Base-by-base conservation (phyloP, 306 rosid genomes). In the Prunus kanzakura region DNA sequence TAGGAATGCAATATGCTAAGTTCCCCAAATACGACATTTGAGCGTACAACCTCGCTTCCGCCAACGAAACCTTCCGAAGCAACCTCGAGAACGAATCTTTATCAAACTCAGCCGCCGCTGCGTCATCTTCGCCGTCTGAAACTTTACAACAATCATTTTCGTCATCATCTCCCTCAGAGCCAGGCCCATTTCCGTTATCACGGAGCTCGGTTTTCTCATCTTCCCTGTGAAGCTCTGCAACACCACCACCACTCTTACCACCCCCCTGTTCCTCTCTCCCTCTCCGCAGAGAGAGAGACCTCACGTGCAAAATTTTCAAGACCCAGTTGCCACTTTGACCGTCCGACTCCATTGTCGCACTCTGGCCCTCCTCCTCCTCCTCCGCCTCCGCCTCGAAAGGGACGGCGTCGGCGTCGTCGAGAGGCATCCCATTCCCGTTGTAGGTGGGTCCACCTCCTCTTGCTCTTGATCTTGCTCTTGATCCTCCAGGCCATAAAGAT, bases 11-110 rank as follows among this genome's bases (percentile, higher is more conserved):
- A 58, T 96, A 96, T 14, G 99, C 93, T 86, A 96, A 74, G 76
- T 32, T 84, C 25, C 97, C 99, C 86, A 96, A 78, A 79, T 95
- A 88, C 22, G 97, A 89, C 97, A 95, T 88, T 81, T 92, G 88
- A 63, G 92, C 97, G 70, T 89, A 95, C 76, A 92, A 78, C 63
- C 92, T 91, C 23, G 88, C 91, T 74, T 95, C 99, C 0, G 87
- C 86, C 45, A 90, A 81, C 3, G 97, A 88, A 46, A 95, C 99
- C 84, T 91, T 88, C 70, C 93, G 75, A 19, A 95, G 91, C 89
- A 95, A 83, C 67, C 83, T 87, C 8, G 92, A 80, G 84, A 92
- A 92, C 54, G 97, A 86, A 63, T 82, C 88, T 78, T 82, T 77
- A 71, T 95, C 92, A 27, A 95, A 83, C 73, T 86, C 75, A 64